phyloP scores from a whole-genome alignment of 352 stramenopile species.

The Pythium pyrilobum region DNA sequence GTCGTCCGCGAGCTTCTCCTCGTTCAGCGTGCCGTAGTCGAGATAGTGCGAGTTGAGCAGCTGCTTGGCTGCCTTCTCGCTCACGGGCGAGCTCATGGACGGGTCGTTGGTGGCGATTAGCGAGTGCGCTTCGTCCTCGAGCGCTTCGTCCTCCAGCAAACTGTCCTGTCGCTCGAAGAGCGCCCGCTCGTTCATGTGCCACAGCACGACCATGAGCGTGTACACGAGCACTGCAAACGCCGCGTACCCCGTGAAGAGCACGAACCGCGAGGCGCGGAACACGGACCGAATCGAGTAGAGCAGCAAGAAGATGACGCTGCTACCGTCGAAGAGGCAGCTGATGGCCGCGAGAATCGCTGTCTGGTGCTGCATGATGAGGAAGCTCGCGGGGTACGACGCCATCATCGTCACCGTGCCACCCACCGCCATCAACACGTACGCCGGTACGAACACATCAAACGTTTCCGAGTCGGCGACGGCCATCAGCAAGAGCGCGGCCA shows the following conservation, averaged over 20 bases:
- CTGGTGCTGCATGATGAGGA: slow-evolving; percentile 34
- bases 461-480: slow-evolving; percentile 56
- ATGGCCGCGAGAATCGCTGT: slow-evolving; percentile 38
- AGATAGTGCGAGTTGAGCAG: slow-evolving; percentile 23
- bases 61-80: slow-evolving; percentile 20
- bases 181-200: slow-evolving; percentile 62
- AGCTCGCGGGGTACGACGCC: slow-evolving; percentile 36
- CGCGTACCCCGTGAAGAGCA: slow-evolving; percentile 37
- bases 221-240: slow-evolving; percentile 44
- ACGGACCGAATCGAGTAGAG: slow-evolving; percentile 24
- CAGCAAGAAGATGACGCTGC: slow-evolving; percentile 31
- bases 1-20: slow-evolving; percentile 6
- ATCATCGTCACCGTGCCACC: slow-evolving; percentile 43
- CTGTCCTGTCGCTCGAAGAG: slow-evolving; percentile 18
- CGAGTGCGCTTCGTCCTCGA: neutral
- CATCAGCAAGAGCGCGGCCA: slow-evolving; percentile 60
- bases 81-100: slow-evolving; percentile 15
- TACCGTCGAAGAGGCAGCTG: slow-evolving; percentile 39
- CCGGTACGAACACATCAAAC: slow-evolving; percentile 40
- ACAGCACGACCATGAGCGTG: slow-evolving; percentile 58
- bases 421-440: slow-evolving; percentile 29
- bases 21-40: slow-evolving; percentile 21
- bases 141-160: neutral
- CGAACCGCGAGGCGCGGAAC: slow-evolving; percentile 19
- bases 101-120: neutral